Conservation (phyloP, 805 yeast species). For the Saccharomyces cerevisiae region DNA sequence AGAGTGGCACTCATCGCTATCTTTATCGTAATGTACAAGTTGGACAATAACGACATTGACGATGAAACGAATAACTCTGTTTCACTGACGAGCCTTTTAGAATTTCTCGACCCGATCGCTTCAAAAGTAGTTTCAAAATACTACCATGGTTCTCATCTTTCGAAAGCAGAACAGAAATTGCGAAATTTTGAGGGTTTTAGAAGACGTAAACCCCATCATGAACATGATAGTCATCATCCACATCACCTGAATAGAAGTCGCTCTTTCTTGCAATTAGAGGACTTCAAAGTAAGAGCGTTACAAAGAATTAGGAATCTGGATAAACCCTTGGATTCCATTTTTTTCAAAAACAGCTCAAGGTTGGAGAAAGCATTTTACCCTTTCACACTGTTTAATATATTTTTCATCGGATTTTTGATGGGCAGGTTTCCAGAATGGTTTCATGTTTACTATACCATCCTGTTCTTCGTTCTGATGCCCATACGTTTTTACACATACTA, state of each 20-base stretch:
- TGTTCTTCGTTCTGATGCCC: slow-evolving; percentile 65
- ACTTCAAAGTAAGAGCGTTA: slow-evolving; percentile 15
- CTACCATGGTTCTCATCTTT: slow-evolving; percentile 1
- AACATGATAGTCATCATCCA: neutral
- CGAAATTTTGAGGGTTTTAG: neutral
- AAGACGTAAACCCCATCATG: neutral
- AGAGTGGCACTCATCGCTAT: neutral
- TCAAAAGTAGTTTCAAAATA: slow-evolving; percentile 16
- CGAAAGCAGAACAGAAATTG: neutral
- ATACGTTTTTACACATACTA: slow-evolving; percentile 76
- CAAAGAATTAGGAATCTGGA: slow-evolving; percentile 21
- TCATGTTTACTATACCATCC: slow-evolving; percentile 62
- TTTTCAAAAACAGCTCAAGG: slow-evolving; percentile 35
- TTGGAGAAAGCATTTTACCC: slow-evolving; percentile 81
- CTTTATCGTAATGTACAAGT: neutral
- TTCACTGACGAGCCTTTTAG: slow-evolving; percentile 18
- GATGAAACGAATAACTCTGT: neutral
- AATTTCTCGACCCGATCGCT: slow-evolving; percentile 25
- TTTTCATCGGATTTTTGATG: slow-evolving; percentile 63
- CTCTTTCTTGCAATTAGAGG: slow-evolving; percentile 14
- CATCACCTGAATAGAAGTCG: slow-evolving; percentile 8
- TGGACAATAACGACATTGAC: neutral
- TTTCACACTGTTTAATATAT: slow-evolving; percentile 56
- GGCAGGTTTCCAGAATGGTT: slow-evolving; percentile 72
- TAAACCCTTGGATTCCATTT: slow-evolving; percentile 25